phyloP scores from a whole-genome alignment of 768 basidiomycete genomes.

The Auricularia cornea region DNA sequence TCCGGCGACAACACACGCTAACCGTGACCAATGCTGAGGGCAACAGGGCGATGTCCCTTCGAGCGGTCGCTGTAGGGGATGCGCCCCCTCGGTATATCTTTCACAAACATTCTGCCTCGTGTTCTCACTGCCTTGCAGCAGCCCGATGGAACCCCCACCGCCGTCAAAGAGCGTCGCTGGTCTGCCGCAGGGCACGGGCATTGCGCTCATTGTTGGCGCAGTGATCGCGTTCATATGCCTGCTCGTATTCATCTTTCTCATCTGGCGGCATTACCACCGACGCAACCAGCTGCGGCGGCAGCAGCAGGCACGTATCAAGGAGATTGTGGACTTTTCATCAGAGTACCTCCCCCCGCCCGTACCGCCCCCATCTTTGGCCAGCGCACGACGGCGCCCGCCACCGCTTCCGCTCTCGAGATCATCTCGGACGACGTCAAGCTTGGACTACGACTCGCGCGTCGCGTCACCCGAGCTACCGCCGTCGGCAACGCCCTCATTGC shows the following conservation, averaged over 20 bases:
- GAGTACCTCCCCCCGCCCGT: not conserved
- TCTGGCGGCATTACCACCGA: not conserved
- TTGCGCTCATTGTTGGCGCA: conserved; percentile 3
- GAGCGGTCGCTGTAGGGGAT: conserved; percentile 37
- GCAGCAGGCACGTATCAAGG: not conserved
- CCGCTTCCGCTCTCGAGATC: not conserved
- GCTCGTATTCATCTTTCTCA: not conserved
- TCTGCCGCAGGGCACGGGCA: conserved; percentile 3
- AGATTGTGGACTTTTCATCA: not conserved
- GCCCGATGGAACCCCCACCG: not conserved
- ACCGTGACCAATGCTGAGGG: conserved; percentile 50
- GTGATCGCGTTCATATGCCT: not conserved
- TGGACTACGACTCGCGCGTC: not conserved
- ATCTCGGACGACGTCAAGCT: not conserved
- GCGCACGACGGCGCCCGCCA: not conserved
- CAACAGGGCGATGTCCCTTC: conserved; percentile 33
- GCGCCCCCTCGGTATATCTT: not conserved
- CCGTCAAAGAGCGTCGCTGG: not conserved
- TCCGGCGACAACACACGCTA: conserved; percentile 39
- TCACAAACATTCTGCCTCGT: not conserved
- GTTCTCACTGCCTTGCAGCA: not conserved
- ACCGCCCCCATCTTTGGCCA: not conserved
- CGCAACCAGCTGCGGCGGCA: not conserved
- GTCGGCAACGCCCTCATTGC: not conserved
- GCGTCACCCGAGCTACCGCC: not conserved